Base-by-base conservation (phyloP, 495 filamentous ascomycete species). In the Aspergillus baeticus region DNA sequence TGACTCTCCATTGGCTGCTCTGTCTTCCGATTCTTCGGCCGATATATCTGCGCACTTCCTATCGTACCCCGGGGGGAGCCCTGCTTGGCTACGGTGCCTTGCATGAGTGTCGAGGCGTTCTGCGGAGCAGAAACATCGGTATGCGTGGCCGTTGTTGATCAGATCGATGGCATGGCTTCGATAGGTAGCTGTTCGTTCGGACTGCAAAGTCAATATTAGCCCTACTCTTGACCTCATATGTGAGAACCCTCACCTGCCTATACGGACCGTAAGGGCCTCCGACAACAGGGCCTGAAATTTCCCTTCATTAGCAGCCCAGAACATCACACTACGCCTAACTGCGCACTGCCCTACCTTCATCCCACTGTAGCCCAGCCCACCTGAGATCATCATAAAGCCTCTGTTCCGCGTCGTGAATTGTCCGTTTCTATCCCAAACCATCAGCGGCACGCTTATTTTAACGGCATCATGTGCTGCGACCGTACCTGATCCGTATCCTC, bases 401-500 rank as follows among this genome's bases (percentile, higher is more conserved):
- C 57, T 85, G 65, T 69, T 96, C 91, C 3, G 95, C 91, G 58
- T 83, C 90, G 2, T 77, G 73, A 22, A 97, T 85, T 13, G 87
- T 89, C 60, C 89, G 80, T 84, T 85, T 90, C 88, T 91, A 67
- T 45, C 58, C 17, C 21, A 34, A 43, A 18, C 42, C 33, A 60
- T 82, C 63, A 80, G 75, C 67, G 37, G 37, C 33, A 10, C 31
- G 34, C 36, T 15, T 38, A 10, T 13, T 44, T 13, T n/a, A 43
- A 10, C 29, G 29, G 31, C 21, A 20, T 8, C 14, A 46, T 22
- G n/a, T n/a, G n/a, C n/a, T n/a, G 22, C 39, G 13, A 36, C 63
- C 78, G 42, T 65, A 96, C 92, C 82, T 90, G 86, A 75, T 98
- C 94, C 34, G 94, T 98, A 66, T 98, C 94, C 77, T 98, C 94